phyloP scores from a whole-genome alignment of 306 rosid genomes.

The Vachellia collinsii region DNA sequence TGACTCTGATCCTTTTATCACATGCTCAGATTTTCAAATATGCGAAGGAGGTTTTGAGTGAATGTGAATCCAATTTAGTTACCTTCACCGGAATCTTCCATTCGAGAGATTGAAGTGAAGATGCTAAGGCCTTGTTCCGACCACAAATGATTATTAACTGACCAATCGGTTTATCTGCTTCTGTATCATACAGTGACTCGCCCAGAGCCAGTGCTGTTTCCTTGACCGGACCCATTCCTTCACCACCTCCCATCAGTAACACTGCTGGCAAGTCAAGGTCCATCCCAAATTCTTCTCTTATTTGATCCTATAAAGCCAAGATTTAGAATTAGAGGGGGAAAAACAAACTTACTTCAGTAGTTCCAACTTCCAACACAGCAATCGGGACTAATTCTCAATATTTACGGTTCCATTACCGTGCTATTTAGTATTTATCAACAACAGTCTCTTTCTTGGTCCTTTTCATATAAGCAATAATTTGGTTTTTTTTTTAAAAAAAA shows the following conservation, averaged over 20 bases:
- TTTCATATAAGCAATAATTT: too few relatives aligned
- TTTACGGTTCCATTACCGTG: too few relatives aligned
- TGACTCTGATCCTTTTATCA: background rate
- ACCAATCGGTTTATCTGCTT: constrained; percentile 70
- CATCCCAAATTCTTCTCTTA: constrained; percentile 70
- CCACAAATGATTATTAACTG: constrained; percentile 86
- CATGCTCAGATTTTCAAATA: constrained; percentile 4
- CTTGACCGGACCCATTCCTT: constrained; percentile 85
- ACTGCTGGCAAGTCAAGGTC: constrained; percentile 64
- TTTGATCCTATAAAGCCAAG: constrained; percentile 45
- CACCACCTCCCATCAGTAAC: constrained; percentile 79
- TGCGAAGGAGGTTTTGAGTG: constrained; percentile 20
- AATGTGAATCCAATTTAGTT: constrained; percentile 27
- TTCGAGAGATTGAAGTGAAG: constrained; percentile 64
- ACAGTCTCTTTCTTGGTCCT: too few relatives aligned
- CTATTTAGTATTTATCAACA: too few relatives aligned
- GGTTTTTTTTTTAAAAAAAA: too few relatives aligned
- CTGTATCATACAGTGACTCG: constrained; percentile 54
- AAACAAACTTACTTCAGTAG: background rate
- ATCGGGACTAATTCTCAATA: background rate
- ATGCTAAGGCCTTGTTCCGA: constrained; percentile 66
- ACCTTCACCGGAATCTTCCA: constrained; percentile 95
- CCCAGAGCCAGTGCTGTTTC: constrained; percentile 69
- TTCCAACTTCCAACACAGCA: constrained; percentile 12
- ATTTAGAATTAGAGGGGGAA: background rate